Conservation (phyloP, 2,329 filamentous ascomycete genomes). For the Apiospora aurea region DNA sequence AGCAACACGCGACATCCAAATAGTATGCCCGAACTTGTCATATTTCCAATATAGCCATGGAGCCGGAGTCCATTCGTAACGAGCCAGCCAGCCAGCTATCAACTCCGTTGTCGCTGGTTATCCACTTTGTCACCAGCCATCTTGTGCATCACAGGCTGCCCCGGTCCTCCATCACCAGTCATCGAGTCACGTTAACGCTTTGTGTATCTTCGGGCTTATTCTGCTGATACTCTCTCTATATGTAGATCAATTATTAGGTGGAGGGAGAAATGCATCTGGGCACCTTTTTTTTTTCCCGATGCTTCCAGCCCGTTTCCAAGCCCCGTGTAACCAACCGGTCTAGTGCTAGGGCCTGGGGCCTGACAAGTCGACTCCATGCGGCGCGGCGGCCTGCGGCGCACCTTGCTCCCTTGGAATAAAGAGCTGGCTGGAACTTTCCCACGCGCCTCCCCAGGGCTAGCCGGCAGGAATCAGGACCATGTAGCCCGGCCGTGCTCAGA, state of each 20-base stretch:
- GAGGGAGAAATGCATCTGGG: constrained; percentile 13
- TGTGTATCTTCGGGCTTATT: not conserved
- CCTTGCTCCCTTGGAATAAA: constrained; percentile 10
- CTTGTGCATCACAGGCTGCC: not conserved
- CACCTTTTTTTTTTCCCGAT: constrained; percentile 20
- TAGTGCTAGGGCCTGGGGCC: not conserved
- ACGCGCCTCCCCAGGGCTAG: not conserved
- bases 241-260: constrained; percentile 3
- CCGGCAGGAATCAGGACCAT: not conserved
- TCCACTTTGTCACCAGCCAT: not conserved
- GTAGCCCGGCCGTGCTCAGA: not conserved
- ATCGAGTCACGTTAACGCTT: not conserved
- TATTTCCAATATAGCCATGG: not conserved
- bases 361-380: constrained; percentile 10
- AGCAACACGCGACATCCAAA: not conserved
- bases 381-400: constrained; percentile 12
- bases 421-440: constrained; percentile 12
- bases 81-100: not conserved
- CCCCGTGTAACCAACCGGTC: not conserved
- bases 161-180: not conserved
- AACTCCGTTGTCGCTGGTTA: not conserved
- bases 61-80: not conserved
- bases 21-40: not conserved
- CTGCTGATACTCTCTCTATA: not conserved
- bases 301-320: constrained; percentile 19